Base-by-base conservation (phyloP, 495 filamentous ascomycete species). In the Penicilliopsis zonata region DNA sequence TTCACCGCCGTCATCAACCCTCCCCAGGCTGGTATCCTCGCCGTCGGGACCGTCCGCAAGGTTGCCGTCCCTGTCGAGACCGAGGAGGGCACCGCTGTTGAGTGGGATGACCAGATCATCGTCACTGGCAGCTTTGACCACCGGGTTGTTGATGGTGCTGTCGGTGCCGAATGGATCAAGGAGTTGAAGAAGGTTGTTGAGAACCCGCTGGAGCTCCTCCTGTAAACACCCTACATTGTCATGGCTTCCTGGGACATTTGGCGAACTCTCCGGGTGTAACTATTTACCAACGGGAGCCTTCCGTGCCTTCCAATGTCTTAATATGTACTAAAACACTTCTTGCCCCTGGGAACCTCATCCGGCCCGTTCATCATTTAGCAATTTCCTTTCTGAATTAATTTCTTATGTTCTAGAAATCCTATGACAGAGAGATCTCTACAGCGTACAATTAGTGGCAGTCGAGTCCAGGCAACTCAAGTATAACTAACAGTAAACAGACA, bases 1-100 rank as follows among this genome's bases (percentile, higher is more conserved):
- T 99, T 99, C 69, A 95, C 92, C n/a, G 92, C 92, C 41, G 80
- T 99, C 52, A 94, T 99, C 73, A 99, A 99, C 72, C 92, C 92
- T 28, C 92, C 92, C 18, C 90, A 98, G 67, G 87, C 92, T 26
- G 78, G 74, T 50, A 99, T 99, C 57, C 71, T 99, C 36, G 92
- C 92, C 28, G 84, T 99, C 31, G 92, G 92, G 38, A 88, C 85
- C 35, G 79, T 79, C 38, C 82, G 82, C 66, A 96, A 95, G 78
- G 88, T 96, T 31, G 82, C 92, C 18, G 69, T 94, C 18, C 86
- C 85, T 12, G 74, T 76, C 31, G 83, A 88, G 70, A 78, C 68
- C 22, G 82, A 85, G 55, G 87, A 93, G 32, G 87, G 85, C 19
- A 76, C 74, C 26, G 57, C 63, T 12, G 69, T 94, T 28, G 84